A percentile compares a stretch with the other conserved stretches of the same genome.
Evolutionary conservation across 805 yeast species (phyloP).

Genomic region (Teunomyces kruisii): DNA sequence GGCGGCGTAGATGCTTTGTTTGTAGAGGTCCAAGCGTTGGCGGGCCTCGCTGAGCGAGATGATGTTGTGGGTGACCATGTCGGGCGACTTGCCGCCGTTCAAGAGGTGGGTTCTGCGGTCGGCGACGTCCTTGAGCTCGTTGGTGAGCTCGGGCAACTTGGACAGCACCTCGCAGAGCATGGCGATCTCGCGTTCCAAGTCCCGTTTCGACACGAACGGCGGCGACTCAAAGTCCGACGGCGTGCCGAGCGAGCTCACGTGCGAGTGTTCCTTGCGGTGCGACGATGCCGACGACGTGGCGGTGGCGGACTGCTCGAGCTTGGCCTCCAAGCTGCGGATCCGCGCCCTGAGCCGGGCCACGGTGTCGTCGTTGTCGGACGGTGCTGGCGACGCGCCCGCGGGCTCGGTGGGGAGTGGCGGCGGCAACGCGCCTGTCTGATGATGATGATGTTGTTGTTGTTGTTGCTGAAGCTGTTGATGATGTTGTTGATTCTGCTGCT

Average conservation of each 20-base stretch:
- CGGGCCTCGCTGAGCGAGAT: slow-evolving; percentile 61
- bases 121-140: slow-evolving; percentile 45
- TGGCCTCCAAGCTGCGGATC: background rate
- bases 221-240: slow-evolving; percentile 14
- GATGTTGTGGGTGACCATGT: slow-evolving; percentile 58
- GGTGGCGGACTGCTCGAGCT: background rate
- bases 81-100: slow-evolving; percentile 29
- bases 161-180: slow-evolving; percentile 33
- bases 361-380: background rate
- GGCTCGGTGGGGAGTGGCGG: too few species aligned
- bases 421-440: too few species aligned
- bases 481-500: too few species aligned
- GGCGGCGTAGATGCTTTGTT: slow-evolving; percentile 41
- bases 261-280: background rate
- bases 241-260: background rate
- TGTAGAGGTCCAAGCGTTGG: slow-evolving; percentile 51
- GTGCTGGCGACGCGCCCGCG: background rate
- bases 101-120: slow-evolving; percentile 39
- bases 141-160: slow-evolving; percentile 43
- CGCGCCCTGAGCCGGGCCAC: background rate
- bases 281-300: background rate
- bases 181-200: slow-evolving; percentile 42
- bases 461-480: too few species aligned
- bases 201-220: slow-evolving; percentile 30
- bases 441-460: too few species aligned